A percentile compares a stretch with the other conserved stretches of the same genome.
Evolutionary conservation across 2,329 filamentous ascomycete species (phyloP).

Genomic region (Achaetomium macrosporum): DNA sequence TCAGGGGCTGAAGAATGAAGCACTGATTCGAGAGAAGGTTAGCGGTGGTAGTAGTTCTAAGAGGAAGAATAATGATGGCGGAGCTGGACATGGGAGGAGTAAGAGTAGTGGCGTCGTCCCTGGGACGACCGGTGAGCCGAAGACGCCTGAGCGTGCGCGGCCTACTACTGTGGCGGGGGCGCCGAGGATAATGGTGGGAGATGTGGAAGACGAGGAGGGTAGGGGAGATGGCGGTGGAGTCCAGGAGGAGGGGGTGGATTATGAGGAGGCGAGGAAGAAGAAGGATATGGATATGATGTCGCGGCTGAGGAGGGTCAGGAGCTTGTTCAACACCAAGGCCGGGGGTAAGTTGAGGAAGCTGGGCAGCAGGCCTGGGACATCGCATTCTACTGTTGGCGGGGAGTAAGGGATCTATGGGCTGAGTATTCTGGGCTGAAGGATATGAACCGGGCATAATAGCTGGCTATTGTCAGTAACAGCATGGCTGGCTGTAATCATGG

Average conservation of each 20-base stretch:
- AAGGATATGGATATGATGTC: conserved; percentile 71
- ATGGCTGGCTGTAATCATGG: no score
- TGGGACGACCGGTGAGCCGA: not conserved
- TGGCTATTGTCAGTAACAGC: no score
- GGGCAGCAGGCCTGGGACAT: conserved; percentile 24
- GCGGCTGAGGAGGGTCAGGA: conserved; percentile 65
- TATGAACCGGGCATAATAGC: not conserved
- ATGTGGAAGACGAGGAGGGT: conserved; percentile 19
- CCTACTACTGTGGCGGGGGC: conserved; percentile 19
- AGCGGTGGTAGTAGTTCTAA: conserved; percentile 19
- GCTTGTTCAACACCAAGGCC: conserved; percentile 61
- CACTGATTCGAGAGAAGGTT: conserved; percentile 41
- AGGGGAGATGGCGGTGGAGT: conserved; percentile 21
- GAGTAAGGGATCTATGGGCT: not conserved
- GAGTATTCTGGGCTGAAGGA: not conserved
- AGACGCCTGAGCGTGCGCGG: conserved; percentile 18
- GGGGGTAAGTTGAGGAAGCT: conserved; percentile 43
- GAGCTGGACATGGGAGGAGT: conserved; percentile 26
- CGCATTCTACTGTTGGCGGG: conserved; percentile 18
- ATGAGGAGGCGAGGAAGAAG: conserved; percentile 44
- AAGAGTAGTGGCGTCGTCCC: conserved; percentile 22
- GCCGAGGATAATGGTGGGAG: conserved; percentile 1
- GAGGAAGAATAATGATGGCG: not conserved
- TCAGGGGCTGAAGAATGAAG: conserved; percentile 53
- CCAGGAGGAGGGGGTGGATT: conserved; percentile 43